These are phyloP conservation scores for Pneumocystis oryctolagi DNA, from an alignment of 1,139 yeast species.

Conservation along the genomic window DNA sequence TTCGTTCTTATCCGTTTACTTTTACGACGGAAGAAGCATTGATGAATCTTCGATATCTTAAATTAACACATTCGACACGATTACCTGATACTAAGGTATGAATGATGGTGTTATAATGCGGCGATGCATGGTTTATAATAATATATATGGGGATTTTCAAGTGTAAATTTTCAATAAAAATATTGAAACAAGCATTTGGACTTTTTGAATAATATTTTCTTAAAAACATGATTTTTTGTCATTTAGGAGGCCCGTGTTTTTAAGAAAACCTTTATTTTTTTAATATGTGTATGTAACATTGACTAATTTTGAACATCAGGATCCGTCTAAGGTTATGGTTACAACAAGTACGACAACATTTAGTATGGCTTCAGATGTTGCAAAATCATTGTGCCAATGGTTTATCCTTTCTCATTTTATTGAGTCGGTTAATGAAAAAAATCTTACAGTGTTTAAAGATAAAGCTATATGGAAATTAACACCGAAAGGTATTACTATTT, in stretches of 20 bases:
- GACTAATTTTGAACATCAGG: conserved; percentile 20
- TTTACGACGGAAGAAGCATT: conserved; percentile 44
- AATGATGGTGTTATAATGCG: not conserved
- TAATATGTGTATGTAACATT: no score
- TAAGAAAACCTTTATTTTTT: no score
- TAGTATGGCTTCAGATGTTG: conserved; percentile 39
- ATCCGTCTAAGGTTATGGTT: conserved; percentile 18
- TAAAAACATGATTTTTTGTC: no score
- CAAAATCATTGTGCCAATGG: conserved; percentile 34
- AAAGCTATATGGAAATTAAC: conserved; percentile 58
- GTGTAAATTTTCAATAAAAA: no score
- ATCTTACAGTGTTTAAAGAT: conserved; percentile 35
- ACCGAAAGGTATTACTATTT: conserved; percentile 70
- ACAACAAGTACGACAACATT: conserved; percentile 48
- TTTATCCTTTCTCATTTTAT: conserved; percentile 56
- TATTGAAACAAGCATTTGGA: no score
- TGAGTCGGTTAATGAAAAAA: conserved; percentile 65
- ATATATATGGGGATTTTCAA: no score
- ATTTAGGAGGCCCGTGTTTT: no score
- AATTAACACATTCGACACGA: conserved; percentile 34
- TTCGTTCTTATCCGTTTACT: conserved; percentile 32
- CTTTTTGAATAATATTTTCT: no score
- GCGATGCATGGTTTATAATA: no score
- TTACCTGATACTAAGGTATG: conserved; percentile 18
- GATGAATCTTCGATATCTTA: conserved; percentile 30